These are phyloP conservation scores for Phanerodontia chrysosporium DNA, from an alignment of 768 basidiomycete species.

Conservation along the genomic window DNA sequence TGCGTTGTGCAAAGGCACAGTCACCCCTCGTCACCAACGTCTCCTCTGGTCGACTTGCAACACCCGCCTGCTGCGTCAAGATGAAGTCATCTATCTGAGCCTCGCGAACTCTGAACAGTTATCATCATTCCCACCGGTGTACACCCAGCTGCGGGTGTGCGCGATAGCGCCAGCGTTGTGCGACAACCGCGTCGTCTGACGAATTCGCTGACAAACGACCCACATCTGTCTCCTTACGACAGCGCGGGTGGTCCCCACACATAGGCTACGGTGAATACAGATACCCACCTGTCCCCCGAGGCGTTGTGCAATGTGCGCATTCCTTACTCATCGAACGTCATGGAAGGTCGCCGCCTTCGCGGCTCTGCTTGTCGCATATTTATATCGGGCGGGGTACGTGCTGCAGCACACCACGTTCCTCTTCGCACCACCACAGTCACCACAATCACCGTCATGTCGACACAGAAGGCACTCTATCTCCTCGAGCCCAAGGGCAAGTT, in stretches of 20 bases:
- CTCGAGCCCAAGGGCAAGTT: conserved; percentile 3
- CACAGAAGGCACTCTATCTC: conserved; percentile 18
- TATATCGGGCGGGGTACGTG: not conserved
- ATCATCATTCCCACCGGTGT: not conserved
- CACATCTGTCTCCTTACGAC: too few relatives aligned
- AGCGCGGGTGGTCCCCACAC: not conserved
- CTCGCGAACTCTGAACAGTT: not conserved
- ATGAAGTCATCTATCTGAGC: not conserved
- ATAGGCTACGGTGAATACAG: not conserved
- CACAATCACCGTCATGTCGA: not conserved
- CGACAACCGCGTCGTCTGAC: not conserved
- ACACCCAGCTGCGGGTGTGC: not conserved
- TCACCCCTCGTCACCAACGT: too few relatives aligned
- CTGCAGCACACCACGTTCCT: not conserved
- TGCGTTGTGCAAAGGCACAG: too few relatives aligned
- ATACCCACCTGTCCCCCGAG: not conserved
- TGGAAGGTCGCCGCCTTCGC: not conserved
- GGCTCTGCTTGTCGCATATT: not conserved
- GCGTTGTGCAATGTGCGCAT: not conserved
- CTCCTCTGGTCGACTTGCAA: too few relatives aligned
- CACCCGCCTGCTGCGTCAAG: too few relatives aligned
- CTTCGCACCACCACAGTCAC: not conserved
- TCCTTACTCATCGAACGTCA: not conserved
- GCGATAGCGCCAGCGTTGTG: not conserved
- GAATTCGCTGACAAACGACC: not conserved